These are phyloP conservation scores for Anisodus tanguticus DNA, from an alignment of 257 asterid genomes.

Conservation along the genomic window DNA sequence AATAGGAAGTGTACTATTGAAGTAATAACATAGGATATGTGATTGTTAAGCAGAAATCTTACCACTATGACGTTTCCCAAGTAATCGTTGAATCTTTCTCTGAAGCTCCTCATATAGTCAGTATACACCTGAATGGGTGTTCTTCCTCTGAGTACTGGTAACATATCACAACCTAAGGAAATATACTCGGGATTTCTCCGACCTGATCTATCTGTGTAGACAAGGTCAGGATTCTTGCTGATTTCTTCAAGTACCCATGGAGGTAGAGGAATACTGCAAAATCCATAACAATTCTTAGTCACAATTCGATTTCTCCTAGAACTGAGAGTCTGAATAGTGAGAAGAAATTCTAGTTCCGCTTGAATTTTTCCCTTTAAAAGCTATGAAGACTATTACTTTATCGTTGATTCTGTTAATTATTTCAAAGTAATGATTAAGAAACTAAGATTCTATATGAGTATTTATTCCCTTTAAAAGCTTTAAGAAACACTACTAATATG, in stretches of 20 bases:
- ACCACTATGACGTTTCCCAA: conserved; percentile 75
- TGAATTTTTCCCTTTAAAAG: not conserved
- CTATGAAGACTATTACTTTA: not conserved
- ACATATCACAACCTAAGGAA: conserved; percentile 77
- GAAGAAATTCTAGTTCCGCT: not conserved
- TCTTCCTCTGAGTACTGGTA: conserved; percentile 84
- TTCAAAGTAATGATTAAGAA: not conserved
- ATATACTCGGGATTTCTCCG: conserved; percentile 86
- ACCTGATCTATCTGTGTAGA: conserved; percentile 82
- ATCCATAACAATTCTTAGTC: not conserved
- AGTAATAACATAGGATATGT: not conserved
- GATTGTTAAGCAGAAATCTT: conserved; percentile 36
- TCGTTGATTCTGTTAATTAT: not conserved
- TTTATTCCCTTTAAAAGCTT: too few relatives aligned
- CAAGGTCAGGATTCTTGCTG: conserved; percentile 79
- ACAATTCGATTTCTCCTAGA: not conserved
- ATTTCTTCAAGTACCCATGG: conserved; percentile 97
- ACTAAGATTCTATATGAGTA: not conserved
- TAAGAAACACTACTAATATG: too few relatives aligned
- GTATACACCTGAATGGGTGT: conserved; percentile 89
- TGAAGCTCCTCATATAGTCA: conserved; percentile 79
- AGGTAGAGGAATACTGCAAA: conserved; percentile 82
- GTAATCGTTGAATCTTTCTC: conserved; percentile 63
- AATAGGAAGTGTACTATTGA: too few relatives aligned
- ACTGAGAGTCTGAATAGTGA: not conserved